Percentiles rank a stretch among this genome's conserved stretches.
Evolutionary conservation across 2,329 filamentous ascomycete species (phyloP).

Genomic region (Nannizzia gypsea): DNA sequence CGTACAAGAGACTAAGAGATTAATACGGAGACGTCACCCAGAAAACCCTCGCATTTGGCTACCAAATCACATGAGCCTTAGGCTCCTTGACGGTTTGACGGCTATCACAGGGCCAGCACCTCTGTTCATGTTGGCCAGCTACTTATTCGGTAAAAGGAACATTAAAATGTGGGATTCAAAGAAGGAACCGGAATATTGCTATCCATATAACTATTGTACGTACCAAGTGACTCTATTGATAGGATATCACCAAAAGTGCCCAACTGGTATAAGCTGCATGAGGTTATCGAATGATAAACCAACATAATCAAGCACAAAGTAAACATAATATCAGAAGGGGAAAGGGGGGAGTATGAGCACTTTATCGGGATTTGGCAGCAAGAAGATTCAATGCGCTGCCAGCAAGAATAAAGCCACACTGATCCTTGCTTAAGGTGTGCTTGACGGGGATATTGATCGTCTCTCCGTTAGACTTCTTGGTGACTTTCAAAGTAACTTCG

Average conservation of each 20-base stretch:
- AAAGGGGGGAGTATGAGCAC: background rate
- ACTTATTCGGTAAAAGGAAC: no score
- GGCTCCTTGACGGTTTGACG: no score
- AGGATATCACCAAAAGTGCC: background rate
- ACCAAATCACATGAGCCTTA: no score
- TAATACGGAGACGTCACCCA: no score
- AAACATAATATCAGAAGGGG: background rate
- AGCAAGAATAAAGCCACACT: slow-evolving; percentile 82
- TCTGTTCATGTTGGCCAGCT: no score
- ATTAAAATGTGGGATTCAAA: background rate
- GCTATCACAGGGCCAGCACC: no score
- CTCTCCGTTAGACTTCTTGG: slow-evolving; percentile 50
- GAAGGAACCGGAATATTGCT: background rate
- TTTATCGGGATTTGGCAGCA: slow-evolving; percentile 45
- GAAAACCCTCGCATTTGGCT: no score
- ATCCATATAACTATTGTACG: background rate
- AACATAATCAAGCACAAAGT: background rate
- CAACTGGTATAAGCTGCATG: background rate
- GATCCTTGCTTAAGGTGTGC: slow-evolving; percentile 80
- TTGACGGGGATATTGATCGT: slow-evolving; percentile 62
- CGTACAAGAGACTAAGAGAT: no score
- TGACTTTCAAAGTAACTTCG: slow-evolving; percentile 56
- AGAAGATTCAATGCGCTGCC: slow-evolving; percentile 88
- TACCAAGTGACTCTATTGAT: background rate
- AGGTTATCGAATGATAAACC: background rate